Evolutionary conservation across 148 eudicot genomes (phyloP), one percentile per base, ranked within the genome.

Genomic region (Cornus controversa): DNA sequence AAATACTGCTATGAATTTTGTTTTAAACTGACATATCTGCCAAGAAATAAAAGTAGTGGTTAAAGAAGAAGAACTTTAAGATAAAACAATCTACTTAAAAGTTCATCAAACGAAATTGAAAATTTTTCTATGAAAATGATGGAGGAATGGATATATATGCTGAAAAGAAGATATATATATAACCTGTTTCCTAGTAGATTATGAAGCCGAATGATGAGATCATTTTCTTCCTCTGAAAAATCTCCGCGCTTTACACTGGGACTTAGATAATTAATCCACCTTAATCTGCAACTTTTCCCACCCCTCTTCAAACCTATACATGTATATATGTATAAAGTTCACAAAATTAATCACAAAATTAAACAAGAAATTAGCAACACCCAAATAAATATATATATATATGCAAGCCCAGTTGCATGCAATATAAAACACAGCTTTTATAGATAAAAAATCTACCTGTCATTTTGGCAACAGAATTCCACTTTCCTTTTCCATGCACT

Each of bases 151-250:
- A 40, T 40, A 40, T 40, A 40, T 40, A 40, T 40, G 18, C 14
- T 5, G 18, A 50, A 50, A 14, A 50, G 20, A 11, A 3, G 57
- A 50, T 50, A 50, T 16, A 16, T 2, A 50, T 16, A 50, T 10
- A 23, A 82, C 84, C 84, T 82, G 62, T 82, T 82, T 54, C 84
- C 84, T 3, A 82, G 84, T 36, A 82, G 80, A 10, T 78, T 82
- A 34, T 82, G 84, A 23, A 82, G 84, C 0, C 84, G 73, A 37
- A 82, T 77, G 5, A 82, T 82, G 16, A 82, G 84, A 23, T 82
- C 84, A 6, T 77, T 80, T 82, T 82, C 84, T 57, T 82, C 84
- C 50, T 77, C 74, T 4, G 84, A 72, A 58, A 82, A 82, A 47
- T 82, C 34, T 5, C 75, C 84, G 10, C 36, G 70, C 20, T 82